These are phyloP conservation scores for Carallia brachiata DNA, from an alignment of 345 rosid genomes.

Conservation along the genomic window DNA sequence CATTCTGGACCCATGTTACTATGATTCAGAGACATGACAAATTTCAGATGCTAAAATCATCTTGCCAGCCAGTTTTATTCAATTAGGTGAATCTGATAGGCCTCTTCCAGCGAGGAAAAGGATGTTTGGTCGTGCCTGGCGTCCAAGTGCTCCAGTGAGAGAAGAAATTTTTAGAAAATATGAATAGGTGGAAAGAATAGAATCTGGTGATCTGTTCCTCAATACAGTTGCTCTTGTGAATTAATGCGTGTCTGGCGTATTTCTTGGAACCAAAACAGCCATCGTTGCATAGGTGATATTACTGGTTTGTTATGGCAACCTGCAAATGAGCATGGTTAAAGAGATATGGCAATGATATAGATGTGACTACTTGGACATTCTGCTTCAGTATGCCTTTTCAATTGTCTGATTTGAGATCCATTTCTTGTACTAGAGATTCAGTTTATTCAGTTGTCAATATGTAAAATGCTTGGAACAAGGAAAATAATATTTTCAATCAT, in stretches of 20 bases:
- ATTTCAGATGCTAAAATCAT: constrained; percentile 23
- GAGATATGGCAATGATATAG: neutral
- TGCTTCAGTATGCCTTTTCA: constrained; percentile 10
- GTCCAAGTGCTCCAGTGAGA: constrained; percentile 71
- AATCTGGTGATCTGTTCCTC: too few relatives aligned
- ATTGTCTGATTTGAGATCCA: constrained; percentile 11
- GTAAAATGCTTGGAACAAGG: too few relatives aligned
- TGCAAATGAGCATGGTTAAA: constrained; percentile 39
- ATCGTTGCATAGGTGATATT: too few relatives aligned
- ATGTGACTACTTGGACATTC: constrained; percentile 10
- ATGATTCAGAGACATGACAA: constrained; percentile 24
- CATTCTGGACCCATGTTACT: constrained; percentile 85
- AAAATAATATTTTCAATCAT: too few relatives aligned
- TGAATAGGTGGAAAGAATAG: too few relatives aligned
- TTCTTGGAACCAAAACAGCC: too few relatives aligned
- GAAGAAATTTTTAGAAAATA: constrained; percentile 36
- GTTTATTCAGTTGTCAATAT: constrained; percentile 8
- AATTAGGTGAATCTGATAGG: constrained; percentile 57
- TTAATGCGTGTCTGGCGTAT: too few relatives aligned
- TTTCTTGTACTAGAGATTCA: constrained; percentile 17
- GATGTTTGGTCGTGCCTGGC: constrained; percentile 97
- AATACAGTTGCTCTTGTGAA: too few relatives aligned
- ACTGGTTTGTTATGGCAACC: constrained; percentile 36
- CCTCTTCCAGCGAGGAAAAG: constrained; percentile 68
- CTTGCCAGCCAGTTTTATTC: constrained; percentile 65